These are phyloP conservation scores for Naganishia kalamii DNA, from an alignment of 768 basidiomycete species.

Conservation along the genomic window DNA sequence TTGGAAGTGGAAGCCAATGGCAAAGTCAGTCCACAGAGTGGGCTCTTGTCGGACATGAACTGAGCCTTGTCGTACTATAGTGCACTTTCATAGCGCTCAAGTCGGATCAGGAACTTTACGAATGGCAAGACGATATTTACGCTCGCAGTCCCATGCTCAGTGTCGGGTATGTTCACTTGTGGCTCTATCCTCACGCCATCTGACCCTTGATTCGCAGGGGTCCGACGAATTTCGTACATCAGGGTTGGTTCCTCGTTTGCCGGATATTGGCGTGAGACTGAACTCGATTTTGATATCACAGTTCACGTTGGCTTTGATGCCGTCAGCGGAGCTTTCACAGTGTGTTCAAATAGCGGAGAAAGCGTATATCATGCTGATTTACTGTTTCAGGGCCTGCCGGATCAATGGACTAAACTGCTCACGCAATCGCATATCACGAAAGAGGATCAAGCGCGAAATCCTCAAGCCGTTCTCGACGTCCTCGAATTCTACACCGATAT, in stretches of 20 bases:
- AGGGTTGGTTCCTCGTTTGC: slow-evolving; percentile 42
- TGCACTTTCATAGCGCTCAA: slow-evolving; percentile 66
- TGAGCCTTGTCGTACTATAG: neutral
- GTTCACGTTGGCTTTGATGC: slow-evolving; percentile 98
- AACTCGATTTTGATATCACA: neutral
- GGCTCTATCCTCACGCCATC: slow-evolving; percentile 30
- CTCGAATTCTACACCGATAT: slow-evolving; percentile 98
- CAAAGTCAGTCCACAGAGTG: slow-evolving; percentile 53
- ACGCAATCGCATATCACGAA: slow-evolving; percentile 95
- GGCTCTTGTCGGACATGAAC: neutral
- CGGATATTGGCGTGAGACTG: neutral
- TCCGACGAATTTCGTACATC: slow-evolving; percentile 97
- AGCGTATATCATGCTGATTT: neutral
- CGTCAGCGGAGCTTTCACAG: slow-evolving; percentile 85
- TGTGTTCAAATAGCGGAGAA: slow-evolving; percentile 47
- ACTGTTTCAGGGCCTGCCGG: slow-evolving; percentile 71
- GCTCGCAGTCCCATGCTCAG: slow-evolving; percentile 85
- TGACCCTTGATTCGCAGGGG: slow-evolving; percentile 48
- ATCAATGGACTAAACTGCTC: slow-evolving; percentile 94
- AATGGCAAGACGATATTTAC: slow-evolving; percentile 97
- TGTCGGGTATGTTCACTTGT: slow-evolving; percentile 46
- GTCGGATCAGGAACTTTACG: slow-evolving; percentile 82
- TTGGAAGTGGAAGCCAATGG: slow-evolving; percentile 78
- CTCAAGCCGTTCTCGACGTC: slow-evolving; percentile 93
- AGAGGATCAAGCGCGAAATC: slow-evolving; percentile 94